Base-by-base conservation (phyloP, 2,329 filamentous ascomycete genomes). In the Aschersonia sp. region DNA sequence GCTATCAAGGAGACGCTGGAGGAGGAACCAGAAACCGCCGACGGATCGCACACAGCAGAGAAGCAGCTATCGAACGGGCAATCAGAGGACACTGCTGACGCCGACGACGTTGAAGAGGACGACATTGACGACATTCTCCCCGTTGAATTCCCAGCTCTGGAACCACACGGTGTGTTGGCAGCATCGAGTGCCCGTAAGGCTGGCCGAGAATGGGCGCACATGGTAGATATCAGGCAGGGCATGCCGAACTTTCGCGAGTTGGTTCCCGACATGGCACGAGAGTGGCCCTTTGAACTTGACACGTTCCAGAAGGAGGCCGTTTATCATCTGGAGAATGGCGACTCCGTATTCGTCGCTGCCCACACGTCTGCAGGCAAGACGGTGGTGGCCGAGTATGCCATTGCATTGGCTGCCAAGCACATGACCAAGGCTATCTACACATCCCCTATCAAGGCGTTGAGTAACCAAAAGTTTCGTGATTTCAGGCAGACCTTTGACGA, bases 401-500 rank as follows among this genome's bases (percentile, higher is more conserved):
- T 98, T 62, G 88, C 92, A 6, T 71, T 98, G 49, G 92, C 92
- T 32, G 83, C 87, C n/a, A 94, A 90, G 60, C 92, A 98, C 62
- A 97, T 97, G 90, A 98, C 92, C 7, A 98, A 98, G 63, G 90
- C 92, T 29, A 98, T 98, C 53, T 98, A 98, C 63, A 98, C 92
- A 0, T 97, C 92, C 0, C 92, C 92, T 0, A 98, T 98, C 70
- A 98, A 98, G 63, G 92, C 92, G 2, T 70, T 98, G 49, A 97
- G 92, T 66, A 98, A 98, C 61, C 92, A 98, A 61, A 98, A 98
- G 63, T 98, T 97, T 65, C 80, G 92, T 53, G 92, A 98, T 62
- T 98, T 98, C 62, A 79, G 88, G 49, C 76, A 81, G 48, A 81
- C 79, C 0, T 98, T 98, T 58, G 88, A 94, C 50, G 92, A 98